phyloP scores from a whole-genome alignment of 306 rosid genomes.

The Sophora flavescens region DNA sequence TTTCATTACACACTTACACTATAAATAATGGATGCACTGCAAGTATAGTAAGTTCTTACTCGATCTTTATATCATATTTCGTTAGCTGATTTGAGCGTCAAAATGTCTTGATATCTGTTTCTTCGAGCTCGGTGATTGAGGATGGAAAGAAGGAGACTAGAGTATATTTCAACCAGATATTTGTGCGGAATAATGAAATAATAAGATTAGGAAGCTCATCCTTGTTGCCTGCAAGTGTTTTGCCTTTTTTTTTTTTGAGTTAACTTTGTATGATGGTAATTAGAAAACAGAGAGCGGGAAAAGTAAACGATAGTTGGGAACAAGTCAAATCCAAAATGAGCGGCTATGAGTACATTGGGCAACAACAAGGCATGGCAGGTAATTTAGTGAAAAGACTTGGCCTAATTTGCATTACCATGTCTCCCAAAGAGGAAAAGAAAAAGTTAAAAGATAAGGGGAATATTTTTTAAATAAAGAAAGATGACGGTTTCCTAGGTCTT shows the following conservation, averaged over 20 bases:
- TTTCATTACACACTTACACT: too few relatives aligned
- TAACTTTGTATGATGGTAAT: neutral
- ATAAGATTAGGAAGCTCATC: too few relatives aligned
- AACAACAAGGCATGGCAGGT: conserved; percentile 18
- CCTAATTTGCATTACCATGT: conserved; percentile 39
- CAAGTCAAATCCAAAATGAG: conserved; percentile 51
- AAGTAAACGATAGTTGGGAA: conserved; percentile 7
- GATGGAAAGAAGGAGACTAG: too few relatives aligned
- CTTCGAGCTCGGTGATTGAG: too few relatives aligned
- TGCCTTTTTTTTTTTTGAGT: neutral
- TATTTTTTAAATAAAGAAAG: conserved; percentile 9
- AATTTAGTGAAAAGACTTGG: conserved; percentile 59
- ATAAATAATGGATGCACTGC: too few relatives aligned
- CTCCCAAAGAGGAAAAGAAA: conserved; percentile 48
- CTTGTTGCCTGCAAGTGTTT: too few relatives aligned
- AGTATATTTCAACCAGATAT: too few relatives aligned
- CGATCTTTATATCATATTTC: too few relatives aligned
- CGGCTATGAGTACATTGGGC: conserved; percentile 55
- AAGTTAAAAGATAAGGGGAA: conserved; percentile 13
- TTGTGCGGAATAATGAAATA: too few relatives aligned
- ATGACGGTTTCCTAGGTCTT: conserved; percentile 61
- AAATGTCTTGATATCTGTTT: too few relatives aligned
- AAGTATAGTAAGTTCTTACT: too few relatives aligned
- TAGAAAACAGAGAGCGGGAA: conserved; percentile 40
- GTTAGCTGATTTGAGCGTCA: too few relatives aligned